Base-by-base conservation (phyloP, 2,329 filamentous ascomycete genomes). In the Aspergillus ustus region DNA sequence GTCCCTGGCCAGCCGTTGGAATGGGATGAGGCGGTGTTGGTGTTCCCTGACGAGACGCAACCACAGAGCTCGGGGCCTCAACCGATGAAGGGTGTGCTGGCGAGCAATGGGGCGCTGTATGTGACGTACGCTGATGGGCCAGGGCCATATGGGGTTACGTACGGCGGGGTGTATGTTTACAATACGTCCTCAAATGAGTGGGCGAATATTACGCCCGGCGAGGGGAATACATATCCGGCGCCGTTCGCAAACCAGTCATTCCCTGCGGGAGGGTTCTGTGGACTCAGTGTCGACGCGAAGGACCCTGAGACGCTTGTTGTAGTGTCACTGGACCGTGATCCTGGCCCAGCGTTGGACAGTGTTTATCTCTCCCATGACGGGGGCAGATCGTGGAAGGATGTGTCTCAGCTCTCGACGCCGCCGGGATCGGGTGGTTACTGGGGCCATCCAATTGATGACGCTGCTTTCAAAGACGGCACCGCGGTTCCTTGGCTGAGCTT, bases 291-390 rank as follows among this genome's bases (percentile, higher is more conserved):
- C 7, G 60, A 55, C 15, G 15, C 51, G 7, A 51, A 63, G 25
- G 60, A 65, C 45, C 63, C 63, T 5, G 50, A 65, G n/a, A 65
- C 60, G 4, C 52, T 65, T 2, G 60, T 65, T 3, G 60, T 65
- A 3, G 54, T 56, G 11, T 60, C 63, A 0, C 37, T 65, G 1
- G 63, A 65, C 49, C 57, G 63, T 20, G 63, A 65, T 19, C 63
- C 63, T 9, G 63, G 63, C 19, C 63, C 63, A 28, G 63, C 63
- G 2, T 52, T 65, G 34, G 63, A 65, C 28, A 65, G 63, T 31
- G 61, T 65, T 19, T 65, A 65, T 31, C 54, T 65, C 48, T 65
- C 63, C 11, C 63, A 56, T 40, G 63, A 65, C 11, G 63, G 57
- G n/a, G 63, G 63, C 8, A 57, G 43, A 37, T 53, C 53, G 17